A percentile compares a stretch with the other conserved stretches of the same genome.
Evolutionary conservation across 768 basidiomycete species (phyloP).

Genomic region (Russula sp.): DNA sequence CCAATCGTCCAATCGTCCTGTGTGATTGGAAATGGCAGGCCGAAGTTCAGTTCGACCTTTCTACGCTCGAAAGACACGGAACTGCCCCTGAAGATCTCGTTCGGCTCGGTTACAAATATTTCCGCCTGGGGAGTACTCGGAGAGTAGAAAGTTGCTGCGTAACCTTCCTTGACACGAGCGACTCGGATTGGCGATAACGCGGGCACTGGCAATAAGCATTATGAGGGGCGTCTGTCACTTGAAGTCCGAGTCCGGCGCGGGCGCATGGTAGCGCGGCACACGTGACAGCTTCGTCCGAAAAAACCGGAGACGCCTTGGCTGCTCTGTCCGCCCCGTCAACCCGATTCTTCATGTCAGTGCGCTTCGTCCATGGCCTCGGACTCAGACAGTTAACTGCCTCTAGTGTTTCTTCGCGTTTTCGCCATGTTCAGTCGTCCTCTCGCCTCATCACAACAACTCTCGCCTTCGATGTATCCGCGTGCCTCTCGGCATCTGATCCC

Average conservation of each 20-base stretch:
- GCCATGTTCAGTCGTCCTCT: slow-evolving; percentile 5
- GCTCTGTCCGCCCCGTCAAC: background rate
- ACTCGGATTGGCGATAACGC: background rate
- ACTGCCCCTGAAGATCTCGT: background rate
- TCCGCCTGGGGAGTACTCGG: background rate
- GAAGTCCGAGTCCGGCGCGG: too few relatives aligned
- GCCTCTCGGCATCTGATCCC: background rate
- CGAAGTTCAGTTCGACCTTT: background rate
- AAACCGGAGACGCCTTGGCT: too few relatives aligned
- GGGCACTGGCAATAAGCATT: background rate
- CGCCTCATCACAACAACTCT: slow-evolving; percentile 4
- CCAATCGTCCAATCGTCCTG: background rate
- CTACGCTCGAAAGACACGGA: background rate
- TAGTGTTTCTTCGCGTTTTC: background rate
- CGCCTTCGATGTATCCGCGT: background rate
- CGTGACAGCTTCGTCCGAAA: background rate
- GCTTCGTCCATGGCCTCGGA: slow-evolving; percentile 16
- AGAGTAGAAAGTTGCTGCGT: background rate
- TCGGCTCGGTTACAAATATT: background rate
- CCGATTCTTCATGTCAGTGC: slow-evolving; percentile 19
- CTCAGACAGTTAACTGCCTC: slow-evolving; percentile 10
- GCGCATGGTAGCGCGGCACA: background rate
- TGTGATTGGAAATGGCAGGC: background rate
- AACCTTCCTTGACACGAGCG: background rate
- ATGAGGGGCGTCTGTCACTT: background rate